These are phyloP conservation scores for maize (Zea mays) DNA, from an alignment of 176 grass and related monocot genomes.

Conservation along the genomic window DNA sequence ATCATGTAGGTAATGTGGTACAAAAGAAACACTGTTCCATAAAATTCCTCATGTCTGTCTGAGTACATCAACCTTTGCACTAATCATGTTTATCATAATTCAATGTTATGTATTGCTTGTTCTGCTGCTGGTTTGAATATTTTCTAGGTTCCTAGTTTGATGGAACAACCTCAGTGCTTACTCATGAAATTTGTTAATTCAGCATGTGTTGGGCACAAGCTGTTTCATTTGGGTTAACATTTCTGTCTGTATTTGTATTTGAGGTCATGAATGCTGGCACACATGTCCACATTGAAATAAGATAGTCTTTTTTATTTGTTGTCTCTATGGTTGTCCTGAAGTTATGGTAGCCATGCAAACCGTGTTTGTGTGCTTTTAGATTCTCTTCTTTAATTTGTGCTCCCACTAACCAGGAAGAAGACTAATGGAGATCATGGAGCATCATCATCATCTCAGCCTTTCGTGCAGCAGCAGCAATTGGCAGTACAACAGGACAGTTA, in stretches of 20 bases:
- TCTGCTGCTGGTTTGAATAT: neutral
- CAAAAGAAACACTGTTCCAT: neutral
- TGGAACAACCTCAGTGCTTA: neutral
- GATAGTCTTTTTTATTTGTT: neutral
- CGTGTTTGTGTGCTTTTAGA: neutral
- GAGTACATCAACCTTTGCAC: neutral
- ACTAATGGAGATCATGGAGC: slow-evolving; percentile 66
- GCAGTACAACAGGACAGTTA: slow-evolving; percentile 90
- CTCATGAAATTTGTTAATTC: neutral
- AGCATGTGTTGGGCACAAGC: neutral
- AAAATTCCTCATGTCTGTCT: neutral
- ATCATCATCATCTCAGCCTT: slow-evolving; percentile 63
- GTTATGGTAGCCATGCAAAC: neutral
- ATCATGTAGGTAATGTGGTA: neutral
- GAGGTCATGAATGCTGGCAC: neutral
- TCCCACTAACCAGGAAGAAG: slow-evolving; percentile 72
- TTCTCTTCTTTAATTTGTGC: slow-evolving; percentile 13
- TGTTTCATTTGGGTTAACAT: neutral
- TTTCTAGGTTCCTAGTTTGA: neutral
- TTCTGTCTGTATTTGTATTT: neutral
- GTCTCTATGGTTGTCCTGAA: neutral
- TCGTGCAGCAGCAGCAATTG: slow-evolving; percentile 81
- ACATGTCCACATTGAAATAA: neutral
- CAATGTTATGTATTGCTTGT: neutral
- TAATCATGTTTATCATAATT: neutral